Conservation (phyloP, 495 filamentous ascomycete species). For the Melanomma pulvis-pyrius region DNA sequence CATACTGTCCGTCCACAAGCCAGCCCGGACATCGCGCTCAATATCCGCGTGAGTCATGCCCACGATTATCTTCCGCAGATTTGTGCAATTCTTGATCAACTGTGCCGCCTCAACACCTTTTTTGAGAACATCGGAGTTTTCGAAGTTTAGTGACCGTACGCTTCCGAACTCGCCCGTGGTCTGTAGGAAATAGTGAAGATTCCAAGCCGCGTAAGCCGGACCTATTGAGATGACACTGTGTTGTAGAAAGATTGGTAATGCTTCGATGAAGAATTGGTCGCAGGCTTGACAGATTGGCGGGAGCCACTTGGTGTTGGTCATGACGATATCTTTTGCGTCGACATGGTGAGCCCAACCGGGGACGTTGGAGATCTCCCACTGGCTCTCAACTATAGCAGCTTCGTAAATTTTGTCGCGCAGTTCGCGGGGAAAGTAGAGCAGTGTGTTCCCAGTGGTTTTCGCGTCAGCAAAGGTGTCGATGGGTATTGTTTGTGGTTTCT, state of each 20-base stretch:
- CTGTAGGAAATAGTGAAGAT: background rate
- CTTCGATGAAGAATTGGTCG: background rate
- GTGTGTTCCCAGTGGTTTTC: background rate
- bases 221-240: background rate
- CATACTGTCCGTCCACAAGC: too few species aligned
- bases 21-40: too few species aligned
- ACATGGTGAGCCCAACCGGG: background rate
- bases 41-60: too few species aligned
- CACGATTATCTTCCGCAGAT: background rate
- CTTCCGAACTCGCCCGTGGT: background rate
- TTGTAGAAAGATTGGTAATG: background rate
- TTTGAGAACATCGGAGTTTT: background rate
- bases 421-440: background rate
- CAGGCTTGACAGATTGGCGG: background rate
- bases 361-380: background rate
- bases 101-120: background rate
- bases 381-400: background rate
- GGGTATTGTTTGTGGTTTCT: background rate
- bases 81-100: background rate
- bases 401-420: background rate
- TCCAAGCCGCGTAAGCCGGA: background rate
- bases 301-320: background rate
- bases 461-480: background rate
- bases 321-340: background rate
- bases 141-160: background rate